These are phyloP conservation scores for Kuraishia molischiana DNA, from an alignment of 805 yeast species.

Conservation along the genomic window DNA sequence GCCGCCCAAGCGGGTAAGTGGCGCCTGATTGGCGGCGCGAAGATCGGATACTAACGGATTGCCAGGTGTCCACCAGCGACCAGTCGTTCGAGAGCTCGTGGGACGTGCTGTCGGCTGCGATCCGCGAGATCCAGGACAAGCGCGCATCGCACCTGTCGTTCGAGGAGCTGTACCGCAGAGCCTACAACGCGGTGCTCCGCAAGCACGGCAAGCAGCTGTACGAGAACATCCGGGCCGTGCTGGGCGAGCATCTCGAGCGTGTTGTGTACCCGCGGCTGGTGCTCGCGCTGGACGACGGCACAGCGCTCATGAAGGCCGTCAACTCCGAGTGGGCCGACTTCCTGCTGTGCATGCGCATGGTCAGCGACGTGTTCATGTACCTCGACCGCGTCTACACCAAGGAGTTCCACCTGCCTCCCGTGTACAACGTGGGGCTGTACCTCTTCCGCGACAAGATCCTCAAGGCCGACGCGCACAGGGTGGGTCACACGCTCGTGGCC, in stretches of 20 bases:
- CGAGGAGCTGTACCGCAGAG: slow-evolving; percentile 72
- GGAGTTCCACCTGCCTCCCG: slow-evolving; percentile 48
- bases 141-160: slow-evolving; percentile 69
- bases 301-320: slow-evolving; percentile 21
- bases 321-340: slow-evolving; percentile 61
- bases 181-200: slow-evolving; percentile 65
- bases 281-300: slow-evolving; percentile 3
- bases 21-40: slow-evolving; percentile 2
- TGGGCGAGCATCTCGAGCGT: slow-evolving; percentile 35
- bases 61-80: slow-evolving; percentile 21
- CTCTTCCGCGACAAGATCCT: slow-evolving; percentile 56
- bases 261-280: slow-evolving; percentile 12
- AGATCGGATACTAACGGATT: background rate
- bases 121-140: slow-evolving; percentile 59
- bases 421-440: slow-evolving; percentile 66
- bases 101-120: slow-evolving; percentile 56
- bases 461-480: slow-evolving; percentile 32
- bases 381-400: slow-evolving; percentile 78
- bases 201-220: slow-evolving; percentile 61
- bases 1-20: slow-evolving; percentile 45
- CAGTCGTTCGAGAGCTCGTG: slow-evolving; percentile 65
- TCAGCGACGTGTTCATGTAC: slow-evolving; percentile 80
- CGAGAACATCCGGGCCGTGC: slow-evolving; percentile 41
- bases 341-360: slow-evolving; percentile 60
- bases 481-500: slow-evolving; percentile 41